Conservation (phyloP, 73 alveolate genomes). For the Paramecium biaurelia region DNA sequence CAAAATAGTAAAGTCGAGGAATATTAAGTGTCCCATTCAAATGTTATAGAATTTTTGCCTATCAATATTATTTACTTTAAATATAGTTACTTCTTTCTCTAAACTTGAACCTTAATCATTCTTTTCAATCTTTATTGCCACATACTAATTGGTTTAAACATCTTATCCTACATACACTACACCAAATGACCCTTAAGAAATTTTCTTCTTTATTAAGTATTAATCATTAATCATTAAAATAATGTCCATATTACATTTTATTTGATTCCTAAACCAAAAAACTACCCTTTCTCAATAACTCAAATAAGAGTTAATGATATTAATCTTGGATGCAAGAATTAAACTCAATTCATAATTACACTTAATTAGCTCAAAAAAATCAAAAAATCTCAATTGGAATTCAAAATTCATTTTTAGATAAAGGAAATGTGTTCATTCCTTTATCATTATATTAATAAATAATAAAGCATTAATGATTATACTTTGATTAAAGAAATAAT, state of each 20-base stretch:
- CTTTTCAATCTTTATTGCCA: constrained; percentile 25
- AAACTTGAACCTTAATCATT: background rate
- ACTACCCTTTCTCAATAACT: constrained; percentile 40
- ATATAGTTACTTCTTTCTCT: background rate
- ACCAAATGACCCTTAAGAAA: constrained; percentile 94
- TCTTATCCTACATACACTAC: constrained; percentile 80
- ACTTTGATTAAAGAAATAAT: too few species aligned
- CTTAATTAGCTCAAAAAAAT: background rate
- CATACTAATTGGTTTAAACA: constrained; percentile 28
- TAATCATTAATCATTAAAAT: constrained; percentile 46
- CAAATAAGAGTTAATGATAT: constrained; percentile 93
- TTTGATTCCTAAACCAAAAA: constrained; percentile 86
- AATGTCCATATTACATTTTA: background rate
- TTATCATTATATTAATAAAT: too few species aligned
- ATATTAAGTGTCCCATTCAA: constrained; percentile 42
- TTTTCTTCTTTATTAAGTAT: constrained; percentile 66
- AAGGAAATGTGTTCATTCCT: too few species aligned
- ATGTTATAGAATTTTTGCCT: constrained; percentile 35
- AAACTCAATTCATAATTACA: constrained; percentile 86
- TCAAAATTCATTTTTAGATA: constrained; percentile 71
- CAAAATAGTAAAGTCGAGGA: constrained; percentile 39
- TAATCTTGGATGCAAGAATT: constrained; percentile 94
- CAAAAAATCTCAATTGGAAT: too few species aligned
- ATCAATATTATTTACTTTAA: background rate
- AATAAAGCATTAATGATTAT: too few species aligned